Evolutionary conservation across 129 eudicot species (phyloP), one percentile per base, ranked within the genome.

Genomic region (Silybum marianum): DNA sequence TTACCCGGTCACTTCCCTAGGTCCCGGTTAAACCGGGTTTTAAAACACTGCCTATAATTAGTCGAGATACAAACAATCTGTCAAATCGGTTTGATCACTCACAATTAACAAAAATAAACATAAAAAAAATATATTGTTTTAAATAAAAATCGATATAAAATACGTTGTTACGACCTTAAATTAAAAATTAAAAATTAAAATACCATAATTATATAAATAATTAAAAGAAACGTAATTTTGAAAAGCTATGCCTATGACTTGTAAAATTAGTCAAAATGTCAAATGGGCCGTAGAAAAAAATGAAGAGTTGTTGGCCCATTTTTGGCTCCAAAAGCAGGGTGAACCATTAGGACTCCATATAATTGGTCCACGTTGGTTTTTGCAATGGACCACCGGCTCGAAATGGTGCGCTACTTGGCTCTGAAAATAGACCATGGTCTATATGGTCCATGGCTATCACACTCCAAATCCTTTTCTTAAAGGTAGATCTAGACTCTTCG

Each of bases 281-380:
- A 38, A 70, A 82, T 82, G 72, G 76, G 38, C 73, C 22, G 25
- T 58, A 58, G 76, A 68, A 69, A 68, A 40, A 66, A 5, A 82
- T 40, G 54, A 70, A 54, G 9, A 58, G 7, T 58, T 1, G 72
- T 82, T 25, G 86, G 78, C 78, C 81, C 72, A 82, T 69, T 32
- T 24, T 38, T 69, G 65, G 71, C 6, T 34, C 77, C 72, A 76
- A 71, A 68, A 76, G 66, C 5, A 8, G 32, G 46, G 69, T 73
- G 80, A 30, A 22, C 25, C 48, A 76, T 19, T 77, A 14, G 67
- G 81, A 82, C 21, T 77, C 67, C 14, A 38, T 38, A 58, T 36
- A 36, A 83, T 83, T 83, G 86, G 86, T 83, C 78, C 82, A 83
- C 78, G 63, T 13, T 34, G 48, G 7, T 26, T 32, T 32, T 22